Evolutionary conservation across 2,329 filamentous ascomycete species (phyloP), one percentile per base, ranked within the genome.

Genomic region (Fusarium sp.): DNA sequence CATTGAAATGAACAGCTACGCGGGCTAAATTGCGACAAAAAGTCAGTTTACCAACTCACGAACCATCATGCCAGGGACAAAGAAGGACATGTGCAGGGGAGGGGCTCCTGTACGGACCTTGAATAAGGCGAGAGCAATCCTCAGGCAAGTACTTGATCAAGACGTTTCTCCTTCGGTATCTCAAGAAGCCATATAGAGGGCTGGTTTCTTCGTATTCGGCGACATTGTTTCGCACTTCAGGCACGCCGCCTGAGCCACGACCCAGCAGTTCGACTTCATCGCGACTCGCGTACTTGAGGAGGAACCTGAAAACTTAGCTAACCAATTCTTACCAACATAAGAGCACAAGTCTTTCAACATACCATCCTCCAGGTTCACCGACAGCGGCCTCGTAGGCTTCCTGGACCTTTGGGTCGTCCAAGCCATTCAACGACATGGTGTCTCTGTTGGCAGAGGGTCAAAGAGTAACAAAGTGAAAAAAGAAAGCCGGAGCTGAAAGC

Each of bases 321-420:
- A 58, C 43, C 11, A 30, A 42, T 43, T 16, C 24, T 22, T 22
- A 10, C 16, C 18, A 25, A 5, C 25, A 47, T 5, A 20, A 38
- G 18, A 38, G 18, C 5, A 49, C 24, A 12, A 29, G 18, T 38
- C 45, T 29, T 29, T 12, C 30, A 49, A 69, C 92, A 82, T 88
- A 98, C 96, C 96, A 99, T 91, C 94, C 95, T 84, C 94, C 95
- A 63, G 93, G 89, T 82, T 98, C 96, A 65, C 88, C 88, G 75
- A 91, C 85, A 60, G 93, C 92, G 75, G 89, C 85, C 78, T 95
- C 92, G 82, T 97, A 91, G 77, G 95, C 94, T 83, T 97, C 93
- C 82, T 90, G 89, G 82, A 99, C 88, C 78, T 89, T 88, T 75
- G 88, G 84, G 83, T 90, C 88, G 84, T 98, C 95, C 83, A 98